Evolutionary conservation across 2,329 filamentous ascomycete species (phyloP).

Genomic region (Phialocephala subalpina): DNA sequence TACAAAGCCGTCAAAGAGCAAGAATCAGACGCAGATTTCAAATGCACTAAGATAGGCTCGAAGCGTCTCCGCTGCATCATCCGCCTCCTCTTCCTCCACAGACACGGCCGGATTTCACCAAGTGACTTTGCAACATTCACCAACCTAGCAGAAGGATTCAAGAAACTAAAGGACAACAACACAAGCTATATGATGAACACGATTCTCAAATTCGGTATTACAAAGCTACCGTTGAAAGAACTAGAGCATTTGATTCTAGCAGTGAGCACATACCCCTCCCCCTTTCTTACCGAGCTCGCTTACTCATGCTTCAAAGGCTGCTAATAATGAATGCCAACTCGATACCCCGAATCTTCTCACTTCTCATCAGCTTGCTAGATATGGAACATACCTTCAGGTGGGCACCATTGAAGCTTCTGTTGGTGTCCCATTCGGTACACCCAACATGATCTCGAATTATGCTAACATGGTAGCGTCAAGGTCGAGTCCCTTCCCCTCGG

Average conservation of each 20-base stretch:
- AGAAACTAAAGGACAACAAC: background rate
- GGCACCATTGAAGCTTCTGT: too few species aligned
- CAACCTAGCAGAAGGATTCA: background rate
- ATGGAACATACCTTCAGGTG: background rate
- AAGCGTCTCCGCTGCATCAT: background rate
- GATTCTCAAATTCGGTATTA: background rate
- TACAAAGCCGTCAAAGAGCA: background rate
- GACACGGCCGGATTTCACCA: background rate
- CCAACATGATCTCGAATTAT: too few species aligned
- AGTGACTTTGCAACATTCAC: background rate
- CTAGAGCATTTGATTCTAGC: background rate
- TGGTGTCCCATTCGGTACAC: too few species aligned
- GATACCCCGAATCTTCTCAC: background rate
- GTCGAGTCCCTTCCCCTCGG: background rate
- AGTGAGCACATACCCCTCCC: background rate
- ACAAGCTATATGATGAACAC: background rate
- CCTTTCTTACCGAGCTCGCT: background rate
- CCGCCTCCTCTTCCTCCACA: background rate
- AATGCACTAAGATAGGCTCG: background rate
- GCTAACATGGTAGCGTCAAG: too few species aligned
- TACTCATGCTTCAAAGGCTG: background rate
- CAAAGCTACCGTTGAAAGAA: background rate
- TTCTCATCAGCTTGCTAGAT: background rate
- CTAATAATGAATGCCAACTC: background rate
- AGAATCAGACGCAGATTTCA: background rate